Conservation (phyloP, 1,284 basidiomycete genomes). For the Cutaneotrichosporon dermatis region DNA sequence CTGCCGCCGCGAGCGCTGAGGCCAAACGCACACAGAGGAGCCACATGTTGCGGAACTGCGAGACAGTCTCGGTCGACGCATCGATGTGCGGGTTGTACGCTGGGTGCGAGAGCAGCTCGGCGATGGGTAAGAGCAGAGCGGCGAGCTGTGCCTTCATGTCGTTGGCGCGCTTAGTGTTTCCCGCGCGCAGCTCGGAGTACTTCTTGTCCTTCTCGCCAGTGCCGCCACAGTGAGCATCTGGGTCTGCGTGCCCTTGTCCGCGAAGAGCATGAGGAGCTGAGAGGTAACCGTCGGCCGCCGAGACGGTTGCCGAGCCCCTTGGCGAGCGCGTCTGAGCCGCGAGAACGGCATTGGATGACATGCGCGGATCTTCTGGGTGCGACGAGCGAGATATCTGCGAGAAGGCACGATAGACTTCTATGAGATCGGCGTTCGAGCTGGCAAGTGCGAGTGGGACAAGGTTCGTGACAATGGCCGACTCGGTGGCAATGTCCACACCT, state of each 20-base stretch:
- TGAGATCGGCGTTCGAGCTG: conserved; percentile 70
- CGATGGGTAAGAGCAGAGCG: conserved; percentile 81
- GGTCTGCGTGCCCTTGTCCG: conserved; percentile 85
- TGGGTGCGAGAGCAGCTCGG: conserved; percentile 73
- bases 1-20: conserved; percentile 67
- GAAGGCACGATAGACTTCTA: conserved; percentile 79
- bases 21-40: conserved; percentile 67
- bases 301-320: conserved; percentile 66
- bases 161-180: conserved; percentile 32
- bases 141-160: conserved; percentile 80
- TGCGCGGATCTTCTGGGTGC: conserved; percentile 76
- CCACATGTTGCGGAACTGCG: conserved; percentile 91
- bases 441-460: conserved; percentile 82
- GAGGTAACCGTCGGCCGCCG: conserved; percentile 71
- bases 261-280: conserved; percentile 78
- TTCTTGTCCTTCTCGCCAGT: conserved; percentile 6
- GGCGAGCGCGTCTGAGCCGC: conserved; percentile 83
- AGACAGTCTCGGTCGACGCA: conserved; percentile 63
- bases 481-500: conserved; percentile 75
- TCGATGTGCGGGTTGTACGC: conserved; percentile 64
- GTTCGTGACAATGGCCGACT: conserved; percentile 86
- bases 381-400: conserved; percentile 79
- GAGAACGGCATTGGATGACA: conserved; percentile 80
- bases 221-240: conserved; percentile 63
- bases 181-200: conserved; percentile 26